A percentile compares a stretch with the other conserved stretches of the same genome.
Conservation (phyloP, 768 basidiomycete genomes). For the Plicaturopsis crispa region DNA sequence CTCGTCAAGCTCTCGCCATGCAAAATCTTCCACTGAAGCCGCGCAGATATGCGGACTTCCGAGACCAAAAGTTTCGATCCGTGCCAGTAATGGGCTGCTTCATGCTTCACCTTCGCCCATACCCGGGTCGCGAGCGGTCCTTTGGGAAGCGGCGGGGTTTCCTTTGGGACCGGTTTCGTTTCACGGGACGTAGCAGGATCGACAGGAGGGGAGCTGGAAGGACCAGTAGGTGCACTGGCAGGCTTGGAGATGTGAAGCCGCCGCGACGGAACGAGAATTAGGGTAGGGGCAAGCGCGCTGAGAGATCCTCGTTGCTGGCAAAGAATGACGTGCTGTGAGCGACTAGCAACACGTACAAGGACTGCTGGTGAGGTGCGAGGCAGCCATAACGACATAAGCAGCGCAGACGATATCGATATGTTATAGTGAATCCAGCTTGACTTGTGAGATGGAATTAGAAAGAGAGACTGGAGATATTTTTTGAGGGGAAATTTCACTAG, state of each 20-base stretch:
- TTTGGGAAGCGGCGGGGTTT: slow-evolving; percentile 29
- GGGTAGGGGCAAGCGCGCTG: slow-evolving; percentile 12
- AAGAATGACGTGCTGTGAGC: slow-evolving; percentile 17
- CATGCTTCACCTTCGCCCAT: slow-evolving; percentile 95
- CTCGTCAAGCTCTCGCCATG: slow-evolving; percentile 89
- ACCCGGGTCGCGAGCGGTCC: slow-evolving; percentile 48
- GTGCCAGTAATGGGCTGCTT: slow-evolving; percentile 95
- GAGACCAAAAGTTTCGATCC: slow-evolving; percentile 91
- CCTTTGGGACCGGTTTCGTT: slow-evolving; percentile 41
- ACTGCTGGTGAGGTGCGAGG: slow-evolving; percentile 45
- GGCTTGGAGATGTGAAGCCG: slow-evolving; percentile 30
- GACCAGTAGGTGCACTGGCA: slow-evolving; percentile 9
- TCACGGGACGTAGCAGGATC: slow-evolving; percentile 26
- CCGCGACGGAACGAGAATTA: slow-evolving; percentile 11
- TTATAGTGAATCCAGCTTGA: too few relatives aligned
- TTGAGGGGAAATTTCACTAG: too few relatives aligned
- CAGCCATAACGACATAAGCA: slow-evolving; percentile 70
- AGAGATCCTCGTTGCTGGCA: slow-evolving; percentile 15
- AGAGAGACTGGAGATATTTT: too few relatives aligned
- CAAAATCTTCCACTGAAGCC: slow-evolving; percentile 88
- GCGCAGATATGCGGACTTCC: slow-evolving; percentile 83
- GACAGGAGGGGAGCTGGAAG: slow-evolving; percentile 12
- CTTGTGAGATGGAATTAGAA: too few relatives aligned
- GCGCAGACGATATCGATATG: too few relatives aligned
- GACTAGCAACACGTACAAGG: slow-evolving; percentile 27